A percentile compares a stretch with the other conserved stretches of the same genome.
phyloP scores from a whole-genome alignment of 805 yeast genomes.

The Trichomonascus vanleenenianus region DNA sequence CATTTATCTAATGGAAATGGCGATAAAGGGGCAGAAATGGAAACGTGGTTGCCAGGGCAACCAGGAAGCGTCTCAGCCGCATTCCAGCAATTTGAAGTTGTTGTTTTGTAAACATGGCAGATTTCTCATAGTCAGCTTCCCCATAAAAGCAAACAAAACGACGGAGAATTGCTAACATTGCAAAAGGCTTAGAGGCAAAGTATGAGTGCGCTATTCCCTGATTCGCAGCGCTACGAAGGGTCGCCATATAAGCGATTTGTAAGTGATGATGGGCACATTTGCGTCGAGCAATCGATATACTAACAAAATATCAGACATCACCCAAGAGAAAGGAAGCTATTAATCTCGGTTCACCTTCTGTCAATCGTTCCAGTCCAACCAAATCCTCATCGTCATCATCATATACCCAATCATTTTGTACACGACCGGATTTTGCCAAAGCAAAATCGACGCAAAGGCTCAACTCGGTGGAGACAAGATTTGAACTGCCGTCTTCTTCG shows the following conservation, averaged over 20 bases:
- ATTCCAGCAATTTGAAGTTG: background rate
- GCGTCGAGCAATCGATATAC: background rate
- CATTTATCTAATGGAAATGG: no score
- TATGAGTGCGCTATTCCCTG: slow-evolving; percentile 3
- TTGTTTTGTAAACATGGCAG: background rate
- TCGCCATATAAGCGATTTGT: slow-evolving; percentile 6
- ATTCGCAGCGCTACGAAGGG: slow-evolving; percentile 1
- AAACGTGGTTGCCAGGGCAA: slow-evolving; percentile 3
- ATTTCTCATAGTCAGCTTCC: background rate
- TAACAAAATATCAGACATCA: background rate
- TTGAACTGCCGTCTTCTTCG: background rate
- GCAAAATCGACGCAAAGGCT: background rate
- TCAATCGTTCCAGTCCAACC: slow-evolving; percentile 1
- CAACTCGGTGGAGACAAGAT: background rate
- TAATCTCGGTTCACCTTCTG: background rate
- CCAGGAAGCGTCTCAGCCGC: background rate
- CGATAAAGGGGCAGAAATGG: no score
- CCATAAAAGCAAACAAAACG: background rate
- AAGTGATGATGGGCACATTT: background rate
- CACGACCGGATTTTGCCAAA: background rate
- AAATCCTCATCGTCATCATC: background rate
- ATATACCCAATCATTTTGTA: background rate
- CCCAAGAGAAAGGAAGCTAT: background rate
- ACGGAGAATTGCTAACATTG: background rate
- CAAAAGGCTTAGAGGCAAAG: no score